Evolutionary conservation across 345 rosid species (phyloP), one percentile per base, ranked within the genome.

Genomic region (Eucalyptus caleyi): DNA sequence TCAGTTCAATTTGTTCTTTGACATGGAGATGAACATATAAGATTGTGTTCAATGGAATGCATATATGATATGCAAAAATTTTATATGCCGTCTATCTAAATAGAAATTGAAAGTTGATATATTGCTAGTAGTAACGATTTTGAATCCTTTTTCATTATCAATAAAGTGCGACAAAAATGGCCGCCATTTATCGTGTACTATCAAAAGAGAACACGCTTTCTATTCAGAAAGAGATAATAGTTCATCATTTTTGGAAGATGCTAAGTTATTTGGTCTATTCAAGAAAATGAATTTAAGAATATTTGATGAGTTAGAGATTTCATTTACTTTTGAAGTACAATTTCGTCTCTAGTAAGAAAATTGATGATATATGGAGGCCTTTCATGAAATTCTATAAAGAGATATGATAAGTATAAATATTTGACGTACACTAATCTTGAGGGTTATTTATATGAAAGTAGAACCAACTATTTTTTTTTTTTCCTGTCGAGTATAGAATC

Each of bases 361-460:
- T 56, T 23, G 30, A 56, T 10, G 30, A 56, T 24, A 5, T 24
- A 56, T 1, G 13, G 6, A 18, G 62, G 67, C 32, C 1, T 27
- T 27, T 12, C 32, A 6, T 60, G 16, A 60, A 1, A 60, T 60
- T 60, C 0, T 5, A 1, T 27, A 60, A 60, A 27, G 32, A 60
- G 32, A 60, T 27, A 27, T 60, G 32, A 60, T 60, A 26, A 26
- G 32, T 27, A 27, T 27, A 12, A 60, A 27, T 60, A 60, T 60
- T 27, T 4, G 1, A 60, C 6, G 0, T 60, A 27, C 67, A 5
- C 26, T 27, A 26, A 59, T 0, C 10, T 0, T 3, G 3, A 59
- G n/a, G 26, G n/a, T 59, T 24, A 11, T 59, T 26, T 60, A 26
- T 11, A 24, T 5, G 27, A 5, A 24, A 60, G n/a, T 60, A 60